phyloP scores from a whole-genome alignment of 768 basidiomycete genomes.

The Hygrophorus russula region DNA sequence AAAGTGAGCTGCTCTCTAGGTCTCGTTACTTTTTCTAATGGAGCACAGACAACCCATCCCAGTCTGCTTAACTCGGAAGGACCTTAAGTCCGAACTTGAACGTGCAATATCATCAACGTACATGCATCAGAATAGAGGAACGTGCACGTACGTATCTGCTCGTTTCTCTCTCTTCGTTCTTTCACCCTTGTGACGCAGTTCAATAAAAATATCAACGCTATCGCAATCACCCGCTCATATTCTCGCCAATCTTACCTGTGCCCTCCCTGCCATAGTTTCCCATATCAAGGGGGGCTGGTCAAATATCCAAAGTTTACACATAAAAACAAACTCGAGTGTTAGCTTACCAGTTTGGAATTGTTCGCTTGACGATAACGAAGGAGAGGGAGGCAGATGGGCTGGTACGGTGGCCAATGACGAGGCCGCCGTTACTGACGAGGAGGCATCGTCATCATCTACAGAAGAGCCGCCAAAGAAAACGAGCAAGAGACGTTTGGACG shows the following conservation, averaged over 20 bases:
- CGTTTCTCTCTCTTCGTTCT: background rate
- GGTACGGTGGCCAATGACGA: slow-evolving; percentile 22
- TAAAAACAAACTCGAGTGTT: slow-evolving; percentile 81
- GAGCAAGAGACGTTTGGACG: slow-evolving; percentile 15
- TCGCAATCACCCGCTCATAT: slow-evolving; percentile 67
- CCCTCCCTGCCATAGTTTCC: slow-evolving; percentile 64
- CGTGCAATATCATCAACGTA: slow-evolving; percentile 90
- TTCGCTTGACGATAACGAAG: slow-evolving; percentile 47
- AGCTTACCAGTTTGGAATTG: slow-evolving; percentile 90
- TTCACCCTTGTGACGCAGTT: slow-evolving; percentile 28
- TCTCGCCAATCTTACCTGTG: slow-evolving; percentile 64
- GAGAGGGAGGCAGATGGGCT: slow-evolving; percentile 41
- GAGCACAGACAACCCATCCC: slow-evolving; percentile 81
- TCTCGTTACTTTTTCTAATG: background rate
- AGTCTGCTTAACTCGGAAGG: slow-evolving; percentile 78
- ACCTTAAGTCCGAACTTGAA: slow-evolving; percentile 88
- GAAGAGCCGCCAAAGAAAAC: slow-evolving; percentile 8
- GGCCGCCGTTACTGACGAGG: slow-evolving; percentile 17
- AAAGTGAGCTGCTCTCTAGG: slow-evolving; percentile 48
- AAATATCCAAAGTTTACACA: slow-evolving; percentile 78
- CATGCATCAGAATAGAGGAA: slow-evolving; percentile 91
- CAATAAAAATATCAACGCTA: slow-evolving; percentile 72
- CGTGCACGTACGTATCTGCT: slow-evolving; percentile 62
- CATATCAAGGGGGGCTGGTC: slow-evolving; percentile 78
- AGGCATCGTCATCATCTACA: slow-evolving; percentile 5